Conservation (phyloP, 495 filamentous ascomycete species). For the Penicillium mononematosum region DNA sequence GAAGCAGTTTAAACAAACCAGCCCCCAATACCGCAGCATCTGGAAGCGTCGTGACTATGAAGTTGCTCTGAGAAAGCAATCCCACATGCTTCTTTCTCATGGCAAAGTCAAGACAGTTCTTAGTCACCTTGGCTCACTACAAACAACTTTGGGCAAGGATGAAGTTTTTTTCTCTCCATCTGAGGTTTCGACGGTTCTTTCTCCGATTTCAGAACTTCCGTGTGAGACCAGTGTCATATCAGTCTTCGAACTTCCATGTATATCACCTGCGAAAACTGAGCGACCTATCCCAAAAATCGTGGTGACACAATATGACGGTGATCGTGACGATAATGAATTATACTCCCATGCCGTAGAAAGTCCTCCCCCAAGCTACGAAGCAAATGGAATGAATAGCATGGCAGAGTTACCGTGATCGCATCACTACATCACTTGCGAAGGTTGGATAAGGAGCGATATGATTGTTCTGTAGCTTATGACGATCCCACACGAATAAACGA, state of each 20-base stretch:
- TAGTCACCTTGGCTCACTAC: constrained; percentile 1
- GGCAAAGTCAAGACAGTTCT: constrained; percentile 1
- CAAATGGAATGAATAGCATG: neutral
- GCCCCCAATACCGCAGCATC: neutral
- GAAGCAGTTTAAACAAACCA: neutral
- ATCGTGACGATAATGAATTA: neutral
- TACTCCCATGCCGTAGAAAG: neutral
- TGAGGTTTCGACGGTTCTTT: neutral
- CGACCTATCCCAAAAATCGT: constrained; percentile 6
- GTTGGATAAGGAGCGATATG: neutral
- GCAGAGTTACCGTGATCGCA: neutral
- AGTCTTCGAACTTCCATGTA: neutral
- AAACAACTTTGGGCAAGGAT: neutral
- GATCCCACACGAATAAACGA: constrained; percentile 2
- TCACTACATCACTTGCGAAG: neutral
- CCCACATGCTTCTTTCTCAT: constrained; percentile 1
- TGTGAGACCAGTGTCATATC: neutral
- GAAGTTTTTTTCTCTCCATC: neutral
- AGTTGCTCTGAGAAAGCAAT: constrained; percentile 1
- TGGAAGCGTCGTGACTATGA: constrained; percentile 4
- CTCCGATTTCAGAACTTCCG: neutral
- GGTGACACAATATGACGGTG: constrained; percentile 7
- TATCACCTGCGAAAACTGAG: neutral
- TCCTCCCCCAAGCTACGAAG: constrained; percentile 7
- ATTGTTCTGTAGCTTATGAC: neutral